Percentiles rank a stretch among this genome's conserved stretches.
These are phyloP conservation scores for Pleurotus djamor DNA, from an alignment of 768 basidiomycete species.

Conservation along the genomic window DNA sequence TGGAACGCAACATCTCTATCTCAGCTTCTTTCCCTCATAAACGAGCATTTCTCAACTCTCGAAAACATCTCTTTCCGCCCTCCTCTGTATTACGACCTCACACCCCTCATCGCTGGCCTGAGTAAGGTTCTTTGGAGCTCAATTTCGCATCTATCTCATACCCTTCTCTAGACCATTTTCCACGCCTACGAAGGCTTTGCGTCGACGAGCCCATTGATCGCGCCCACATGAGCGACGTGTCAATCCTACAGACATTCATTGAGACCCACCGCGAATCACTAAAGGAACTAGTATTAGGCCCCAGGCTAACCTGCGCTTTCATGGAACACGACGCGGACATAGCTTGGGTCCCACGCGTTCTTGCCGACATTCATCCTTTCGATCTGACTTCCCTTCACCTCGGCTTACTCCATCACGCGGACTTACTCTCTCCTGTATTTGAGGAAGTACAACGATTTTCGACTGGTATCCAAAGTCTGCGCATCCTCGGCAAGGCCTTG, in stretches of 20 bases:
- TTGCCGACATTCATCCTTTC: neutral
- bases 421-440: neutral
- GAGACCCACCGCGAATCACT: neutral
- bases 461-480: neutral
- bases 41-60: neutral
- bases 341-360: neutral
- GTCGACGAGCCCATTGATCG: slow-evolving; percentile 3
- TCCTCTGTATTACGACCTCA: neutral
- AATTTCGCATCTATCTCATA: neutral
- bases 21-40: neutral
- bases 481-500: neutral
- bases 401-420: neutral
- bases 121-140: neutral
- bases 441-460: neutral
- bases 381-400: neutral
- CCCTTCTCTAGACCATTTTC: neutral
- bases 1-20: neutral
- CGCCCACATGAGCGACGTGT: slow-evolving; percentile 1
- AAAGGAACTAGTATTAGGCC: neutral
- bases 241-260: slow-evolving; percentile 1
- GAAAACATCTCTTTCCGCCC: neutral
- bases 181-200: neutral
- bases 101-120: neutral
- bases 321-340: neutral
- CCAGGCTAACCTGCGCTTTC: neutral